Evolutionary conservation across 345 rosid genomes (phyloP), one percentile per base, ranked within the genome.

Genomic region (Viola odorata): DNA sequence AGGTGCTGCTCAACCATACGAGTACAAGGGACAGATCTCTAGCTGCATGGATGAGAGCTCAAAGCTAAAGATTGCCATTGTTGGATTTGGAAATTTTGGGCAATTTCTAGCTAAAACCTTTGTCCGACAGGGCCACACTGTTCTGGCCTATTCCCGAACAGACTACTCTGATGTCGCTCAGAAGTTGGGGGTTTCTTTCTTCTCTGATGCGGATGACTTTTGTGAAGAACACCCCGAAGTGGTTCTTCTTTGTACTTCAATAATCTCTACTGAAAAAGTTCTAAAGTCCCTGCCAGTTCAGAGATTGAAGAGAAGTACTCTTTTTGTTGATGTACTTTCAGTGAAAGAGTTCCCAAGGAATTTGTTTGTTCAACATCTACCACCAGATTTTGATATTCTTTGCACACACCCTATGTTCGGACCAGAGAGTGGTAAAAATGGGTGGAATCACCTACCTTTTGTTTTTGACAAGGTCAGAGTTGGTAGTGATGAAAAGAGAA

Each of bases 371-470:
- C 81, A 73, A 57, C 45, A 64, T 64, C 70, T 82, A 69, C 87
- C 91, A 17, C 63, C 69, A 14, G 80, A 79, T 50, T 88, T 88
- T 50, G 91, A 88, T 73, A 75, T 86, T 70, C 77, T 88, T 45
- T 91, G 97, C 68, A 76, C 96, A 0, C 94, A 85, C 57, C 94
- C 97, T 8, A 88, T 85, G 97, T 88, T 88, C 62, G 96, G 94
- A 40, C 97, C 89, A 0, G 94, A 85, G 72, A 91, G 94, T 56
- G 96, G 91, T 57, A 87, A 77, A 72, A 76, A 84, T 37, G 91
- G 91, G n/a, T 91, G 96, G 94, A 55, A 54, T 8, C 60, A 58
- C 63, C 97, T 91, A 45, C 53, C 87, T 37, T 85, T 88, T 64
- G 78, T 85, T 58, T 91, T 84, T 58, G 96, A 88, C 47, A 81